A percentile compares a stretch with the other conserved stretches of the same genome.
phyloP scores from a whole-genome alignment of 2,329 filamentous ascomycete species.

The Fusarium abutilonis region DNA sequence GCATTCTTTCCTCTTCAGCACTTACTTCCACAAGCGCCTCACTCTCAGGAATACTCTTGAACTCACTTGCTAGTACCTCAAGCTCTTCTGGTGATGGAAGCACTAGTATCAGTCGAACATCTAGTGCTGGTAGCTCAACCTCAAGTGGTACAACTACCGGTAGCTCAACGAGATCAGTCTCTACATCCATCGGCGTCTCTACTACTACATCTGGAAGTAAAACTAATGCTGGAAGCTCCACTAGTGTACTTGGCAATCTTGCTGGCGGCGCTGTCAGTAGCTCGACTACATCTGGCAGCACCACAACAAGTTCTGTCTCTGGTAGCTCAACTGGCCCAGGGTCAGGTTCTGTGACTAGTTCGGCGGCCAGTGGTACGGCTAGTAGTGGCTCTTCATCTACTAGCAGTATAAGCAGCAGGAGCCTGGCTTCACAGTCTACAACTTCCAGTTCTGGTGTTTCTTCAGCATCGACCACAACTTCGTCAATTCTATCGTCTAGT shows the following conservation, averaged over 20 bases:
- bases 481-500: neutral
- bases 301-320: too few species aligned
- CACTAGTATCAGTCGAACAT: accelerated
- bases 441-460: neutral
- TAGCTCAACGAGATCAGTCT: neutral
- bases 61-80: neutral
- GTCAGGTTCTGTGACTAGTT: neutral
- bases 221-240: neutral
- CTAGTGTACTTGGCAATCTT: neutral
- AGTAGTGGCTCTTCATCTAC: neutral
- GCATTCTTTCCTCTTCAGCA: neutral
- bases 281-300: neutral
- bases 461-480: neutral
- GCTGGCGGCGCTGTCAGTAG: neutral
- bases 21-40: neutral
- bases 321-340: too few species aligned
- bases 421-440: neutral
- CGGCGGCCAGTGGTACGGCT: neutral
- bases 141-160: too few species aligned
- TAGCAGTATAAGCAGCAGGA: neutral
- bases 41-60: too few species aligned
- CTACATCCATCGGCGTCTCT: accelerated
- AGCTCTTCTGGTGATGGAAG: neutral
- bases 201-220: too few species aligned
- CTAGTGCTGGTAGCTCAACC: neutral